phyloP scores from a whole-genome alignment of 2,329 filamentous ascomycete genomes.

The Arthrobotrys megalospora region DNA sequence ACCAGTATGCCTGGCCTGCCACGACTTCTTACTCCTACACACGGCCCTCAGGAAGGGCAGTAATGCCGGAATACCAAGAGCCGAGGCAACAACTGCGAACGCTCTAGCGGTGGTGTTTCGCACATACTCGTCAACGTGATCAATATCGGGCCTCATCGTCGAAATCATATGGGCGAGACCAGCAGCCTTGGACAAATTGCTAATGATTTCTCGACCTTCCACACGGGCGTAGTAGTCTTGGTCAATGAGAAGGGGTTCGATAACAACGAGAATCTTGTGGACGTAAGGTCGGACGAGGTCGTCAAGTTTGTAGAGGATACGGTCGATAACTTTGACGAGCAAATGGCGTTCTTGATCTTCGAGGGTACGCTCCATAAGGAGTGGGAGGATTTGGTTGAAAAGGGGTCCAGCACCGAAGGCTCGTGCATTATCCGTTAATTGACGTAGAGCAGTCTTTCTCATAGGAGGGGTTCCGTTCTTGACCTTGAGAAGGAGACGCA shows the following conservation, averaged over 20 bases:
- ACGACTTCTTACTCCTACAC: conserved; percentile 98
- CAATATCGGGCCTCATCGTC: conserved; percentile 98
- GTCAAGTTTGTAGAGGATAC: conserved; percentile 97
- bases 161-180: conserved; percentile 99
- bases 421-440: conserved; percentile 96
- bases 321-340: conserved; percentile 98
- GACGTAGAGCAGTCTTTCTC: conserved; percentile 96
- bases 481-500: conserved; percentile 95
- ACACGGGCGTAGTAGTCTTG: conserved; percentile 99
- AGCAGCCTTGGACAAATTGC: conserved; percentile 95
- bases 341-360: conserved; percentile 98
- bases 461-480: conserved; percentile 99
- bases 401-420: conserved; percentile 94
- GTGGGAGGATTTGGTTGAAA: conserved; percentile 96
- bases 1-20: conserved; percentile 97
- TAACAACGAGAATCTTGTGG: conserved; percentile 98
- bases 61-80: conserved; percentile 93
- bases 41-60: conserved; percentile 95
- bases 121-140: conserved; percentile 98
- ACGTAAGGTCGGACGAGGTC: conserved; percentile 96
- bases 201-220: conserved; percentile 98
- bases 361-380: conserved; percentile 97
- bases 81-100: conserved; percentile 96
- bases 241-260: conserved; percentile 98
- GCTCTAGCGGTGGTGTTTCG: conserved; percentile 97